phyloP scores from a whole-genome alignment of 2,329 filamentous ascomycete species.

The Colletotrichum orchidophilum region DNA sequence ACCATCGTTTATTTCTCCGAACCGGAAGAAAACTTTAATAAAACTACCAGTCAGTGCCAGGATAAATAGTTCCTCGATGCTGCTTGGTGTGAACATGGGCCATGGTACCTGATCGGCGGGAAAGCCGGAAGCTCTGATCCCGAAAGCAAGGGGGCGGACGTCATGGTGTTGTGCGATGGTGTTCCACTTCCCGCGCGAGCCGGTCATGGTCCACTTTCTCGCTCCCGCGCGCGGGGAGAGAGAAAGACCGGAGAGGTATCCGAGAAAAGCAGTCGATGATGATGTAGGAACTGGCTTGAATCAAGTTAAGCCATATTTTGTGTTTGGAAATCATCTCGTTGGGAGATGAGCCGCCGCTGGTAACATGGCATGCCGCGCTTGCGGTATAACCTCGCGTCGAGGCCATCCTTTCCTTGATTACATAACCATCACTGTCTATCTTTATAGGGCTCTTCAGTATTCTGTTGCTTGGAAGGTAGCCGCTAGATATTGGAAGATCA shows the following conservation, averaged over 20 bases:
- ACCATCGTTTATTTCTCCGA: not conserved
- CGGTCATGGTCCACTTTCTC: not conserved
- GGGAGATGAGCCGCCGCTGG: not conserved
- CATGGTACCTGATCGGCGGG: not conserved
- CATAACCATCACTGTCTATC: not conserved
- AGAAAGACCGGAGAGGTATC: not conserved
- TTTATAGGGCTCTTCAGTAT: accelerated
- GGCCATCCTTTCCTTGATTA: not conserved
- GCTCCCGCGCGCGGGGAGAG: not conserved
- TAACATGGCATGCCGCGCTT: no score
- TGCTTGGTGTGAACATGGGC: not conserved
- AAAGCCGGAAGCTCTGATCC: not conserved
- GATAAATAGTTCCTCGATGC: not conserved
- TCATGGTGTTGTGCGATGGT: no score
- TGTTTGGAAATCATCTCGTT: not conserved
- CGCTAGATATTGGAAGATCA: not conserved
- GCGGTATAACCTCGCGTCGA: no score
- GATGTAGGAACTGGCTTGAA: not conserved
- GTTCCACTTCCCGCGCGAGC: not conserved
- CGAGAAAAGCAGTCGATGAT: not conserved
- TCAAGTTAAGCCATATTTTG: not conserved
- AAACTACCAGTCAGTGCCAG: not conserved
- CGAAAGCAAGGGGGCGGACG: not conserved
- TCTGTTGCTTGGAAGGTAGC: not conserved
- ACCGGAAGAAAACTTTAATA: not conserved